Conservation (phyloP, 2,329 filamentous ascomycete species). For the Colletotrichum falcatum region DNA sequence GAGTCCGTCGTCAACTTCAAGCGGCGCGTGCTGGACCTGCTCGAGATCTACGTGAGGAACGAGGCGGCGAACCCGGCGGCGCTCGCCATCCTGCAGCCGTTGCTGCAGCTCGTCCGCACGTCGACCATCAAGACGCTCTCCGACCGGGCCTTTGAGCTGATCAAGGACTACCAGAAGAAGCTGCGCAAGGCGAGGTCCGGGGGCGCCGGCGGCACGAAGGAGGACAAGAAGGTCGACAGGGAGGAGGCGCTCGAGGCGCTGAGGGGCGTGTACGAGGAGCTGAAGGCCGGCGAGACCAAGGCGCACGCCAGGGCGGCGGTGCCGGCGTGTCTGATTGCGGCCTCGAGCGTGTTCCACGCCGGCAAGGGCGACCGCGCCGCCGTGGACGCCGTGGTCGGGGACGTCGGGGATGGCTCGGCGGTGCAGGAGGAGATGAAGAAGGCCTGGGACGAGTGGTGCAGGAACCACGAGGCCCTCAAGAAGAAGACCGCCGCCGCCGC, state of each 20-base stretch:
- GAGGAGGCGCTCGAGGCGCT: constrained; percentile 69
- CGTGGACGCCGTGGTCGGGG: constrained; percentile 73
- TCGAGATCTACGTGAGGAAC: constrained; percentile 86
- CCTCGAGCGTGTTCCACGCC: constrained; percentile 68
- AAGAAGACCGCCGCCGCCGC: constrained; percentile 23
- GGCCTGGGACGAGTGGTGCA: constrained; percentile 39
- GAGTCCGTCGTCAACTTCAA: constrained; percentile 95
- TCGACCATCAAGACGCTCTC: constrained; percentile 81
- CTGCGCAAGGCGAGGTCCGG: constrained; percentile 67
- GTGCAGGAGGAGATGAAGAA: constrained; percentile 33
- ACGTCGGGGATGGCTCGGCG: constrained; percentile 61
- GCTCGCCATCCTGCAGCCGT: constrained; percentile 78
- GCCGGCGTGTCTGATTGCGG: constrained; percentile 75
- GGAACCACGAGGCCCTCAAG: constrained; percentile 37
- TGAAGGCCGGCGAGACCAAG: constrained; percentile 71
- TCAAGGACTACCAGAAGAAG: constrained; percentile 78
- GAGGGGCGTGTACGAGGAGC: constrained; percentile 75
- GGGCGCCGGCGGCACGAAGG: constrained; percentile 52
- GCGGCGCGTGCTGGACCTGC: constrained; percentile 87
- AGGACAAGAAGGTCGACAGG: constrained; percentile 55
- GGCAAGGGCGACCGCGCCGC: constrained; percentile 65
- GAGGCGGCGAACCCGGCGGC: constrained; percentile 76
- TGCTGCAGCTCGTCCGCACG: constrained; percentile 81
- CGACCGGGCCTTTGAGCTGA: constrained; percentile 77
- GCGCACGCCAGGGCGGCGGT: constrained; percentile 82